Conservation (phyloP, 257 asterid species). For the Fraxinus quadrangulata region DNA sequence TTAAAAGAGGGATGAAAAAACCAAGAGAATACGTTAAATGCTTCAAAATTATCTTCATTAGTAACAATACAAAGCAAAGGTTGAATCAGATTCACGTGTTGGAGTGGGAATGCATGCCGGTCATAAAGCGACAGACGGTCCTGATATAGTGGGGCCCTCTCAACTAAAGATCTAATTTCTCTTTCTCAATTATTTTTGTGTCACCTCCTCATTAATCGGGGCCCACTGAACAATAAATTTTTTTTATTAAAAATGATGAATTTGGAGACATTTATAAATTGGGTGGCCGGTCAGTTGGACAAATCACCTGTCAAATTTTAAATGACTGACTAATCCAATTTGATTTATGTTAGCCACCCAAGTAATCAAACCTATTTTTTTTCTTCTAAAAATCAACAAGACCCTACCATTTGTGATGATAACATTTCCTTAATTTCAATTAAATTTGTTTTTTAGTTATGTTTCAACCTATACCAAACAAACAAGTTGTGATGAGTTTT, state of each 20-base stretch:
- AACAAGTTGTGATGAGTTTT: background rate
- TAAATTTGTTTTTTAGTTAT: background rate
- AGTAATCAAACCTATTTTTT: background rate
- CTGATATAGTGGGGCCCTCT: slow-evolving; percentile 21
- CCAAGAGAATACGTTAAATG: no score
- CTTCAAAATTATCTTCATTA: no score
- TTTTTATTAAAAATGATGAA: background rate
- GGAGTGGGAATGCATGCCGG: slow-evolving; percentile 29
- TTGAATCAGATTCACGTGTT: slow-evolving; percentile 16
- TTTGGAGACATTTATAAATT: background rate
- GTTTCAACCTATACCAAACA: background rate
- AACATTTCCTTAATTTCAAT: background rate
- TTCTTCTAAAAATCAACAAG: background rate
- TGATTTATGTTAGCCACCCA: background rate
- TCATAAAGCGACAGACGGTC: slow-evolving; percentile 27
- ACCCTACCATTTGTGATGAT: background rate
- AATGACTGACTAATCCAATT: background rate
- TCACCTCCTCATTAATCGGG: slow-evolving; percentile 10
- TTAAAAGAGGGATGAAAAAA: background rate
- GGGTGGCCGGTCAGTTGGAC: slow-evolving; percentile 10
- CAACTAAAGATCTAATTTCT: slow-evolving; percentile 3
- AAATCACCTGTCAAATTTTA: background rate
- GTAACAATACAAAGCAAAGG: background rate
- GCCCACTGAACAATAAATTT: background rate
- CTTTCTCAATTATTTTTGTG: slow-evolving; percentile 21